Percentiles rank a stretch among this genome's conserved stretches.
phyloP scores from a whole-genome alignment of 2,329 filamentous ascomycete species.

The Metarhizium sp. region DNA sequence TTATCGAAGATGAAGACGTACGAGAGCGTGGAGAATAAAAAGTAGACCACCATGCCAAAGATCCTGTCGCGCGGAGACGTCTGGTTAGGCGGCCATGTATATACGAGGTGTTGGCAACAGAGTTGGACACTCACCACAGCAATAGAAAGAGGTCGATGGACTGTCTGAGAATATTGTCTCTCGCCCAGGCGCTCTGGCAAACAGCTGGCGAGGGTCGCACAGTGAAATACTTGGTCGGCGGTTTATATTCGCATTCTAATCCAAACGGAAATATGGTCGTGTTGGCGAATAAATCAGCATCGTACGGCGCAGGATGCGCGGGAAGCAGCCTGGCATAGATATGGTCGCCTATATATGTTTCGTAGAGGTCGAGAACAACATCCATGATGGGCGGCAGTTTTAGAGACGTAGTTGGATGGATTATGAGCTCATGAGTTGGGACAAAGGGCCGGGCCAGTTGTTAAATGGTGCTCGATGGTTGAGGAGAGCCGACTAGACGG shows the following conservation, averaged over 20 bases:
- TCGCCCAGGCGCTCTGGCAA: slow-evolving; percentile 65
- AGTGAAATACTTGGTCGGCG: slow-evolving; percentile 60
- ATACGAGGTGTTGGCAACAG: not conserved
- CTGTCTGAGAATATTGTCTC: slow-evolving; percentile 73
- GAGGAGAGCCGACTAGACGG: not conserved
- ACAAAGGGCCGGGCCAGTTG: not conserved
- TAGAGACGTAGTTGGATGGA: not conserved
- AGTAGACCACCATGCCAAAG: slow-evolving; percentile 79
- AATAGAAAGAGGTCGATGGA: slow-evolving; percentile 68
- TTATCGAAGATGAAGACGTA: slow-evolving; percentile 92
- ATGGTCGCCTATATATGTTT: slow-evolving; percentile 74
- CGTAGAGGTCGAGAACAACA: slow-evolving; percentile 75
- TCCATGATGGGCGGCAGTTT: slow-evolving; percentile 57
- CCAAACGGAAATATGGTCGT: slow-evolving; percentile 43
- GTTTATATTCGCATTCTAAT: slow-evolving; percentile 59
- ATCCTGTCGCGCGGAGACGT: slow-evolving; percentile 47
- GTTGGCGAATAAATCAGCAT: slow-evolving; percentile 41
- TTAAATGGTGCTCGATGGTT: not conserved
- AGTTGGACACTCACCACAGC: slow-evolving; percentile 56
- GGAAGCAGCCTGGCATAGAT: slow-evolving; percentile 65
- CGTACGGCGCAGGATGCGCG: slow-evolving; percentile 40
- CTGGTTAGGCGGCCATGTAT: not conserved
- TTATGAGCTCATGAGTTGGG: not conserved
- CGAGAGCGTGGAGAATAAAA: slow-evolving; percentile 70
- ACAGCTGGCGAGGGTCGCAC: slow-evolving; percentile 65